Base-by-base conservation (phyloP, 208 protist genomes). In the Kentomonas sorsogonicus region DNA sequence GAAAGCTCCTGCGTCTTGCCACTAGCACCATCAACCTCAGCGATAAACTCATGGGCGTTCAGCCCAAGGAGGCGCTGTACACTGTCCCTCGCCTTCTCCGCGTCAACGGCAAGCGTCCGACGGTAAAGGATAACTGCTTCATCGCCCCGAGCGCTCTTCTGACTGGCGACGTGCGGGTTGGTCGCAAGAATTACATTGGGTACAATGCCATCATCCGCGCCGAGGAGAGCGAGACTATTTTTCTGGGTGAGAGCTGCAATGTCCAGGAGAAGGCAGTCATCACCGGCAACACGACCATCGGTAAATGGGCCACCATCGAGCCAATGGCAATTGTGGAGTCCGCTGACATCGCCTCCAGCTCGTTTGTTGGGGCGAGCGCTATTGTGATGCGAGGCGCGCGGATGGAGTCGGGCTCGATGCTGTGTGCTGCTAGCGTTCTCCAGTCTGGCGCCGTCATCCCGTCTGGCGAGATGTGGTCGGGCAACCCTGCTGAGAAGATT, bases 391-490 rank as follows among this genome's bases (percentile, higher is more conserved):
- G 83, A 46, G 89, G 83, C 2, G 65, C 77, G 29, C 77, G 69
- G 23, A 86, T 97, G 30, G 89, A 95, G 62, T 93, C 85, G 2
- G 79, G 82, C 13, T 61, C 89, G 5, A 94, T 96, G 82, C 56
- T 97, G 27, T 89, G 85, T 43, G 80, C 89, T 13, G 86, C 81
- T 4, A 88, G 87, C 43, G 88, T 97, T 25, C 69, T 97, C 31
- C 83, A 93, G 62, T 66, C 83, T 7, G 86, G 82, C 45, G 83
- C 83, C 1, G 68, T 89, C 38, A 89, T 97, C 52, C 92, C 92
- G 22, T 91, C 85, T 33, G 92, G 92, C 20, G 88, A 96, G 72
- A 86, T 97, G 73, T 97, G 92, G 88, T 73, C 86, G 5, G 92
- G 92, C 6, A 93, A 93, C 60, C 92, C 92, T 22, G 89, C 89